phyloP scores from a whole-genome alignment of 2,329 filamentous ascomycete species.

The Colletotrichum musae region DNA sequence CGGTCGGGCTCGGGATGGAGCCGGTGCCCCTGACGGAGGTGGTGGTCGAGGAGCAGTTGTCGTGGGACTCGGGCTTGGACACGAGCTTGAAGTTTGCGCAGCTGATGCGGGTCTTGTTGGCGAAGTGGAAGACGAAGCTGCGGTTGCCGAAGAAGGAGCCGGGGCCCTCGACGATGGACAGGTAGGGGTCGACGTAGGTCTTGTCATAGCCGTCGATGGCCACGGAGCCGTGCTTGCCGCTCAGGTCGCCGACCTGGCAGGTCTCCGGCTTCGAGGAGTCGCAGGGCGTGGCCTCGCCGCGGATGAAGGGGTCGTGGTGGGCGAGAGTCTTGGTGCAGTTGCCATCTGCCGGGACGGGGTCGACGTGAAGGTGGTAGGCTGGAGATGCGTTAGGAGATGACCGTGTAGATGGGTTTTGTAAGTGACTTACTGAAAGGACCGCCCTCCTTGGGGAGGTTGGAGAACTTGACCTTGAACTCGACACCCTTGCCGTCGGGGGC shows the following conservation, averaged over 20 bases:
- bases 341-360: slow-evolving; percentile 74
- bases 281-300: slow-evolving; percentile 75
- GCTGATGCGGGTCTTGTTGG: slow-evolving; percentile 74
- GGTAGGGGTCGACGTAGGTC: slow-evolving; percentile 70
- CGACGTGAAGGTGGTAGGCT: slow-evolving; percentile 82
- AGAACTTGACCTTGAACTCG: slow-evolving; percentile 68
- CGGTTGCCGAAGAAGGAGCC: slow-evolving; percentile 75
- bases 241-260: slow-evolving; percentile 84
- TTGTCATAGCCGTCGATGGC: slow-evolving; percentile 59
- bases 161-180: slow-evolving; percentile 66
- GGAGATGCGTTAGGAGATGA: slow-evolving; percentile 39
- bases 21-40: slow-evolving; percentile 11
- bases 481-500: slow-evolving; percentile 68
- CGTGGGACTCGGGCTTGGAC: slow-evolving; percentile 37
- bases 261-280: slow-evolving; percentile 68
- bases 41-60: slow-evolving; percentile 35
- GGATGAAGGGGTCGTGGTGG: slow-evolving; percentile 80
- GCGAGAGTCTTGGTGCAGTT: slow-evolving; percentile 79
- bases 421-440: slow-evolving; percentile 72
- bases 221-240: slow-evolving; percentile 80
- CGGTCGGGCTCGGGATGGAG: not conserved
- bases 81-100: slow-evolving; percentile 72
- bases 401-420: not conserved
- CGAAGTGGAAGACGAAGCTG: slow-evolving; percentile 75
- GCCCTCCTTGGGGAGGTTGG: slow-evolving; percentile 69